Base-by-base conservation (phyloP, 1,284 basidiomycete species). In the Mycena sp. region DNA sequence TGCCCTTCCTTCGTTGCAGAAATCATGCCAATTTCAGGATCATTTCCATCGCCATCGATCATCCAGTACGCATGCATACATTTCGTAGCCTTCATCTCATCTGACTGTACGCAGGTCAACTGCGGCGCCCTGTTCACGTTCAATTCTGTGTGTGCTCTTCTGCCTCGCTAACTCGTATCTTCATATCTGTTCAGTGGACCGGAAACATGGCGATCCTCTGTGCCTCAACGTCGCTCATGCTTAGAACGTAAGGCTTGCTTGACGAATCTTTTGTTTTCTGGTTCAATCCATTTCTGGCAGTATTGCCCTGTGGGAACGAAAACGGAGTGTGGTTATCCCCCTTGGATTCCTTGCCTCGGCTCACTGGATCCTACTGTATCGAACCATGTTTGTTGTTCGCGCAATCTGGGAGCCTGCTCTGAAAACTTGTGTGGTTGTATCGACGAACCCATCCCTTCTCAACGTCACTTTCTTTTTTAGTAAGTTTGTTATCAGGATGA, bases 391-490 rank as follows among this genome's bases (percentile, higher is more conserved):
- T 72, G 81, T 89, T 43, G 84, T 91, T 40, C 75, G 79, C 10
- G 85, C 87, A 0, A 70, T 75, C 45, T 91, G 87, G 85, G 78
- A 83, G 30, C 66, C 78, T 6, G 30, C 54, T 12, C 58, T 61
- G 6, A 64, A 71, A 16, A 63, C 76, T 1, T 91, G 90, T 66
- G 72, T 82, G 32, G 84, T 91, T 38, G 77, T 76, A 26, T 78
- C 79, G 29, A 86, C 85, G 21, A 82, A 84, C 59, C 81, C 86
- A 7, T 76, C 83, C 10, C 78, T 88, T 64, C 78, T 91, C 50
- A 88, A 87, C 63, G 76, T 85, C 54, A 87, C 84, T 9, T 90
- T 89, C 76, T 89, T 89, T 74, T 87, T 83, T 70, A 91, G 90
- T 90, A 71, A 62, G 86, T 81, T 12, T 7, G 25, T 43, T 30